Percentiles rank a stretch among this genome's conserved stretches.
Evolutionary conservation across 75 land plant species (phyloP).

Genomic region (Larix kaempferi): DNA sequence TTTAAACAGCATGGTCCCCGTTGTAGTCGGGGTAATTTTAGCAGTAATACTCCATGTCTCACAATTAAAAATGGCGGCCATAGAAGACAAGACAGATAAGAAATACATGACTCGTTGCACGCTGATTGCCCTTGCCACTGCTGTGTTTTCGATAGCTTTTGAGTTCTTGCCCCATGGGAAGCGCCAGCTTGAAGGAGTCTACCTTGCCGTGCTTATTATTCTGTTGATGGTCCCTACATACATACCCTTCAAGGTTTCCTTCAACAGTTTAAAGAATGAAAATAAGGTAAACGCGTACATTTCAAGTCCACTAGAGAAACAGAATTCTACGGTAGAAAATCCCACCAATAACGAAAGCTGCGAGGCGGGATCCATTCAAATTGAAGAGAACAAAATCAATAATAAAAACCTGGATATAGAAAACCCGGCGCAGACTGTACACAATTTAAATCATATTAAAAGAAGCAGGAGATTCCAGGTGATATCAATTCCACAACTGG

Average conservation of each 20-base stretch:
- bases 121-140: not conserved
- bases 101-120: slow-evolving; percentile 10
- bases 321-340: no score
- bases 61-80: not conserved
- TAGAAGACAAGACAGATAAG: not conserved
- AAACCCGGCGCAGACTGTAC: no score
- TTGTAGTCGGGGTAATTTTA: slow-evolving; percentile 18
- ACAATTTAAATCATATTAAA: no score
- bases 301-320: no score
- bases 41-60: not conserved
- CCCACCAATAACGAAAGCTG: no score
- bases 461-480: no score
- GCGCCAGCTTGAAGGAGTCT: not conserved
- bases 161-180: not conserved
- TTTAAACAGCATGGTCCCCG: slow-evolving; percentile 35
- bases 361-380: no score
- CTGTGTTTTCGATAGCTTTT: not conserved
- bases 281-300: no score
- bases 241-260: not conserved
- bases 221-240: not conserved
- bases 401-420: no score
- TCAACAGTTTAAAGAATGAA: not conserved
- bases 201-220: not conserved
- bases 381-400: no score
- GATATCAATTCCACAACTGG: no score